Evolutionary conservation across 441 rosid genomes (phyloP), one percentile per base, ranked within the genome.

Genomic region (Populus tomentosa): DNA sequence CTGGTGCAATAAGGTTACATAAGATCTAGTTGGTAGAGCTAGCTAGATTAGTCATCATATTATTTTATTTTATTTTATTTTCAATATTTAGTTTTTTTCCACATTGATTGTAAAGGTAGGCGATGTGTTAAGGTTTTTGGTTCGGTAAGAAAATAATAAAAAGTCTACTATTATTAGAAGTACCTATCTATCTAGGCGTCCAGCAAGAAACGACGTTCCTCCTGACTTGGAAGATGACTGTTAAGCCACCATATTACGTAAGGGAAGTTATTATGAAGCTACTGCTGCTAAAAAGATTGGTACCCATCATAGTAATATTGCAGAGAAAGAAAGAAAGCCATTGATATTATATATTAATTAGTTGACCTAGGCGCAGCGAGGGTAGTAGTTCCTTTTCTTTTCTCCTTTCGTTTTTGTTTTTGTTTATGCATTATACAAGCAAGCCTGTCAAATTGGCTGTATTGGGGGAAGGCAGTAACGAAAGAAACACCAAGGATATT

Each of bases 11-110:
- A 79, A 84, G 85, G 82, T 79, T 84, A 72, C 35, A 42, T 82
- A 82, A 82, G 91, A 88, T 89, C 91, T 81, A 82, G 88, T 62
- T 70, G 86, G 83, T 82, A 72, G 85, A 82, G 80, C 84, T 61
- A 82, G 79, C 84, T 42, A 71, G 87, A 84, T 84, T 81, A 77
- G 83, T 79, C 78, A 79, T 53, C 67, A 74, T 16, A 67, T n/a
- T n/a, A n/a, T n/a, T n/a, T 33, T 38, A n/a, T 74, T 78, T 79
- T 79, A 46, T 75, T 72, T 67, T 10, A 21, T 10, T 77, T 67
- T 40, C 42, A 18, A 20, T 16, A 10, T 11, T 18, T 7, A 7
- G 10, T 70, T 23, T 69, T 32, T 42, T 33, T 71, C 28, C 30
- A 28, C 30, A n/a, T 33, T 78, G 70, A 83, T 78, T 73, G 74